A percentile compares a stretch with the other conserved stretches of the same genome.
These are phyloP conservation scores for Jatropha podagrica DNA, from an alignment of 441 rosid genomes.

Conservation along the genomic window DNA sequence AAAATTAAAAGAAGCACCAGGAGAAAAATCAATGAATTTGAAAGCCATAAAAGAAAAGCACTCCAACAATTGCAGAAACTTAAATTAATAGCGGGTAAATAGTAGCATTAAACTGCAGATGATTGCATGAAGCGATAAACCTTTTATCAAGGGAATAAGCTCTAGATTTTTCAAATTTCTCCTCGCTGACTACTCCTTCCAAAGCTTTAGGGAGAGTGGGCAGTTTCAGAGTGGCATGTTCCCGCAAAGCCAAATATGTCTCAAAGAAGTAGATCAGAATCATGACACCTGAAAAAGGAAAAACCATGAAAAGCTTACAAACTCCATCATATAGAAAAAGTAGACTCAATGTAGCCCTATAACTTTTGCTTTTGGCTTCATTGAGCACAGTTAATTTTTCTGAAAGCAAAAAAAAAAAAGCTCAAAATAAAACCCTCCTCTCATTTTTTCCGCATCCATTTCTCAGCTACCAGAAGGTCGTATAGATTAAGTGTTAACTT, in stretches of 20 bases:
- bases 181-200: slow-evolving; percentile 86
- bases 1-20: slow-evolving; percentile 27
- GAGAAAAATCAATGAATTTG: slow-evolving; percentile 6
- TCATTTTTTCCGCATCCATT: not conserved
- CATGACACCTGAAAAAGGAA: slow-evolving; percentile 71
- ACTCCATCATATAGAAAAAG: not conserved
- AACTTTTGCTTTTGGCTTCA: not conserved
- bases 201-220: slow-evolving; percentile 84
- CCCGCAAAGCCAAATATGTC: slow-evolving; percentile 80
- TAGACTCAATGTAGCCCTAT: not conserved
- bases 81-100: not conserved
- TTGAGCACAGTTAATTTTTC: no score
- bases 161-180: slow-evolving; percentile 85
- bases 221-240: slow-evolving; percentile 74
- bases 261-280: slow-evolving; percentile 84
- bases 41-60: not conserved
- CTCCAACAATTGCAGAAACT: not conserved
- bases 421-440: not conserved
- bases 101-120: not conserved
- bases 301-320: slow-evolving; percentile 1
- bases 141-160: slow-evolving; percentile 96
- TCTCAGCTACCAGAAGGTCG: not conserved
- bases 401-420: not conserved
- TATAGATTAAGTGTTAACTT: not conserved
- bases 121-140: slow-evolving; percentile 31